Evolutionary conservation across 148 eudicot species (phyloP), one percentile per base, ranked within the genome.

Genomic region (Cornus suecica): DNA sequence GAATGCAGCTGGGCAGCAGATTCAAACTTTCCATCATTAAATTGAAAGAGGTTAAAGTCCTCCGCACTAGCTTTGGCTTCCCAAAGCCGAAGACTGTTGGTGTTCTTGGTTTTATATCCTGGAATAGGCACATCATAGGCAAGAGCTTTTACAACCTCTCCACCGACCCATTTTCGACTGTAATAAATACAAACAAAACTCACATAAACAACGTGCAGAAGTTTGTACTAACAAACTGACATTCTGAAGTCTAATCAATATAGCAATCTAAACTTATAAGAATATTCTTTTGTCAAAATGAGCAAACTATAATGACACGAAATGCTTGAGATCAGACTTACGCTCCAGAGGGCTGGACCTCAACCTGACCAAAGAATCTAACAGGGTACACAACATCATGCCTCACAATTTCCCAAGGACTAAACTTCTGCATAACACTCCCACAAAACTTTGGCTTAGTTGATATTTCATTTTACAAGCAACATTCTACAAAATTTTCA

Each of bases 81-180:
- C 99, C 99, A 96, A 62, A 96, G 92, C 32, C 99, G 98, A 73
- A 96, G 99, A 78, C 95, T 96, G 61, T 86, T 96, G 48, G 98
- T 96, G 80, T 93, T 96, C 84, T 86, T 91, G 77, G 99, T 93
- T 77, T 91, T 93, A 85, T 90, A 93, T 69, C 99, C 99, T 58
- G 99, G 99, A 85, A 96, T 93, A 15, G 99, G 99, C 68, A 93
- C 97, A 82, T 96, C 99, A 84, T 93, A 96, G 67, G 99, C 98
- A 60, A 93, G 77, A 82, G 99, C 99, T 79, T 93, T 93, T 77
- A 93, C 69, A 76, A 90, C 85, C 78, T 96, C 98, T 54, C 99
- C 99, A 83, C 89, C 99, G 24, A 86, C 88, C 98, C 93, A 96
- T 83, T 88, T 86, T 74, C 98, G 97, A 29, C 98, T 96, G 86